Evolutionary conservation across 1,139 yeast genomes (phyloP).

Genomic region (Tardiomyces blankii): DNA sequence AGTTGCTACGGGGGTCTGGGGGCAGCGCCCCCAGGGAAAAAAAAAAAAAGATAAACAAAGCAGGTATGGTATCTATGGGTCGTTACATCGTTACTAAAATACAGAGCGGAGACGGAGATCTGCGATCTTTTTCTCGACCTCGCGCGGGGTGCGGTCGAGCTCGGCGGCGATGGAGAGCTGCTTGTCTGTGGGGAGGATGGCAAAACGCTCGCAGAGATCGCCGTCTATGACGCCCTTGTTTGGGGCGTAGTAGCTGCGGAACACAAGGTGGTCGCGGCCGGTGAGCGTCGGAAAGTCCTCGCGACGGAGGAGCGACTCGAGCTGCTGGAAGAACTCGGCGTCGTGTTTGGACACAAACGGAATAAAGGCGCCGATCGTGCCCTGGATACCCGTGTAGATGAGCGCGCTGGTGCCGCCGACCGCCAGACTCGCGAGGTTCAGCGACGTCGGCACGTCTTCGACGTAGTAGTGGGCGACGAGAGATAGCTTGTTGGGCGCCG

Average conservation of each 20-base stretch:
- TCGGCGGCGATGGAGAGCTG: constrained; percentile 41
- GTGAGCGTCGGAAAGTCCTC: constrained; percentile 34
- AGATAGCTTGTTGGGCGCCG: constrained; percentile 43
- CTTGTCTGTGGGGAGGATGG: constrained; percentile 26
- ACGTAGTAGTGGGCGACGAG: constrained; percentile 51
- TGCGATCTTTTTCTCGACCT: constrained; percentile 48
- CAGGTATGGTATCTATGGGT: not conserved
- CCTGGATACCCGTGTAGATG: constrained; percentile 67
- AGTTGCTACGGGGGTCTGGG: no score
- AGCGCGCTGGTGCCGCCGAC: constrained; percentile 57
- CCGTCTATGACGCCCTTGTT: constrained; percentile 75
- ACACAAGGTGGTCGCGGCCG: constrained; percentile 59
- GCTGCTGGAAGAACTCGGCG: constrained; percentile 41
- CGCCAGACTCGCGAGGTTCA: constrained; percentile 42
- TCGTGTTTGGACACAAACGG: constrained; percentile 62
- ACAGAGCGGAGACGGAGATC: constrained; percentile 47
- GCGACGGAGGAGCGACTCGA: constrained; percentile 42
- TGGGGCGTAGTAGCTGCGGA: constrained; percentile 72
- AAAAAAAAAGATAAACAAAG: not conserved
- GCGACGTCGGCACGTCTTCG: constrained; percentile 60
- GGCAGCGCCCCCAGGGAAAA: no score
- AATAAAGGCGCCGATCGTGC: constrained; percentile 61
- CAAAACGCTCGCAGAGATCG: constrained; percentile 60
- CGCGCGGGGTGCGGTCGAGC: constrained; percentile 46
- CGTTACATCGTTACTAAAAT: constrained; percentile 9